These are phyloP conservation scores for Lasiodiplodia sp. DNA, from an alignment of 2,329 filamentous ascomycete genomes.

Conservation along the genomic window DNA sequence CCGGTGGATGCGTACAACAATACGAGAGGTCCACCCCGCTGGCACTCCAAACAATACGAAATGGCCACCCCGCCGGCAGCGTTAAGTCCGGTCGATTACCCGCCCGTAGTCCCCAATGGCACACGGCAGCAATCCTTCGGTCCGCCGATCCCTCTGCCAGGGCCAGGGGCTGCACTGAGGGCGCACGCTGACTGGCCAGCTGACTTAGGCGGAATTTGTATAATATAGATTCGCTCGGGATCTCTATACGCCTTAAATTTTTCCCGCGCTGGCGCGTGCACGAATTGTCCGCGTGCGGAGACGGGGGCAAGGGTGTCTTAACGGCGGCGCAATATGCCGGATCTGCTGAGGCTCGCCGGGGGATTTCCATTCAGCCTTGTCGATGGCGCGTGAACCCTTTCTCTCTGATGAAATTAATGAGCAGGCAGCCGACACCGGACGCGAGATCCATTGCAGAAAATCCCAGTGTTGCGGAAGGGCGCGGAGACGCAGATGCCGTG, in stretches of 20 bases:
- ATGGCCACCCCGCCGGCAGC: too few relatives aligned
- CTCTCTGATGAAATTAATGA: too few relatives aligned
- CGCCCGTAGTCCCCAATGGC: background rate
- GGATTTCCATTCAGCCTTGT: background rate
- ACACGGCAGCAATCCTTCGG: slow-evolving; percentile 9
- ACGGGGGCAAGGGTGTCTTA: background rate
- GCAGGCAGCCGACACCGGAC: background rate
- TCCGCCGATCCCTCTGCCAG: slow-evolving; percentile 10
- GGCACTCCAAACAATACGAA: background rate
- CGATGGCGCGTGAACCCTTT: background rate
- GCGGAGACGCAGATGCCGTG: background rate
- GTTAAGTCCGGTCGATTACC: background rate
- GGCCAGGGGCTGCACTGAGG: background rate
- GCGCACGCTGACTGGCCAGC: background rate
- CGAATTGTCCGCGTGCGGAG: background rate
- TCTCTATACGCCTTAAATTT: background rate
- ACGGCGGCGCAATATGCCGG: background rate
- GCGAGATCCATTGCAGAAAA: slow-evolving; percentile 11
- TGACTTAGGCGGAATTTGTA: background rate
- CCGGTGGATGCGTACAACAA: background rate
- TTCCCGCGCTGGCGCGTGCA: background rate
- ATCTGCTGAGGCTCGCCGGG: background rate
- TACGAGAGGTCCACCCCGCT: background rate
- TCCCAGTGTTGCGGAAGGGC: background rate
- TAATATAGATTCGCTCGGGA: background rate